These are phyloP conservation scores for Cucurbita pepo DNA, from an alignment of 306 rosid species.

Conservation along the genomic window DNA sequence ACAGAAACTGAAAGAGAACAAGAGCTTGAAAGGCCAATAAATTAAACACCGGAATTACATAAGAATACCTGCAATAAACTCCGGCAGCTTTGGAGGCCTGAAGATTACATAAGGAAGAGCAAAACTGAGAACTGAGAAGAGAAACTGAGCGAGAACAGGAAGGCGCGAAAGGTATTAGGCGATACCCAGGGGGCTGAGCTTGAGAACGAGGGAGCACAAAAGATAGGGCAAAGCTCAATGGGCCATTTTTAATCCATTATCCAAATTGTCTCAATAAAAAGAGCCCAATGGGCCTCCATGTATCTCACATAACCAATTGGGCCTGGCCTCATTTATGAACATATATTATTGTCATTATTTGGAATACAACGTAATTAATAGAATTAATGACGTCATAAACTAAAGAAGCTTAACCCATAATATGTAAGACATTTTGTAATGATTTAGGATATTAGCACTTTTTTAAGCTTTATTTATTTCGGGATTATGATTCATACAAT, in stretches of 20 bases:
- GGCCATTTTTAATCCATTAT: not conserved
- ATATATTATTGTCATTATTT: not conserved
- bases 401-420: not conserved
- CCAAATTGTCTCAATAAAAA: not conserved
- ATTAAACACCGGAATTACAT: too few relatives aligned
- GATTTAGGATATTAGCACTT: not conserved
- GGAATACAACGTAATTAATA: not conserved
- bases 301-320: too few relatives aligned
- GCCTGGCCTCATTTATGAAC: not conserved
- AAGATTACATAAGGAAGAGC: not conserved
- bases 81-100: too few relatives aligned
- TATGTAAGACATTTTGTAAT: not conserved
- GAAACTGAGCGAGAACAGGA: too few relatives aligned
- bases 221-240: not conserved
- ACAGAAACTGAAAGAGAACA: not conserved
- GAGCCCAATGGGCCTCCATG: not conserved
- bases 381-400: not conserved
- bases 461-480: constrained; percentile 6
- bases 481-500: constrained; percentile 9
- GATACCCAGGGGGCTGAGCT: too few relatives aligned
- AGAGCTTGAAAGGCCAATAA: not conserved
- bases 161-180: not conserved
- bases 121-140: too few relatives aligned
- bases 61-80: not conserved
- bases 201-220: not conserved